These are phyloP conservation scores for Alliaria petiolata DNA, from an alignment of 345 rosid genomes.

Conservation along the genomic window DNA sequence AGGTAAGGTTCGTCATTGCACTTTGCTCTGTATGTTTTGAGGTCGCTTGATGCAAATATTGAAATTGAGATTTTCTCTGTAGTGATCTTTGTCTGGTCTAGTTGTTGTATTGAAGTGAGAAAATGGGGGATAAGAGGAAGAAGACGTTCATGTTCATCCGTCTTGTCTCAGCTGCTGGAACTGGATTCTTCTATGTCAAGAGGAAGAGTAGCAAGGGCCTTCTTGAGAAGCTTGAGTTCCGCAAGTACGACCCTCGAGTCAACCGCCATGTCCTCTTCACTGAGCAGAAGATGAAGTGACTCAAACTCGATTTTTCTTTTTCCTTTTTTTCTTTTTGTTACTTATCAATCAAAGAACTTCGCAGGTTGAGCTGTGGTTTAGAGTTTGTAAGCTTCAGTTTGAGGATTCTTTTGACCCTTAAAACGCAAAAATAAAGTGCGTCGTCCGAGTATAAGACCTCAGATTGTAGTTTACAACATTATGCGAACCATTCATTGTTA, in stretches of 20 bases:
- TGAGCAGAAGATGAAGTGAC: slow-evolving; percentile 89
- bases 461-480: background rate
- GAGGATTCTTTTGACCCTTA: background rate
- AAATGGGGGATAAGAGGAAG: slow-evolving; percentile 60
- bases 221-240: slow-evolving; percentile 85
- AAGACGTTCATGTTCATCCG: slow-evolving; percentile 69
- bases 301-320: no score
- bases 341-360: background rate
- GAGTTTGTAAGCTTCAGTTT: slow-evolving; percentile 14
- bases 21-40: background rate
- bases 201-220: slow-evolving; percentile 78
- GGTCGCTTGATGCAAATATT: background rate
- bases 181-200: slow-evolving; percentile 95
- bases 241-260: slow-evolving; percentile 90
- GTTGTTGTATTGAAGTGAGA: slow-evolving; percentile 3
- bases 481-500: background rate
- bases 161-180: slow-evolving; percentile 94
- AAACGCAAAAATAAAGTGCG: background rate
- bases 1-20: background rate
- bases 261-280: slow-evolving; percentile 91
- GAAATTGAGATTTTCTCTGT: no score
- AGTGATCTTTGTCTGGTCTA: background rate
- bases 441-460: background rate
- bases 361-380: background rate
- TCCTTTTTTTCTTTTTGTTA: background rate